Percentiles rank a stretch among this genome's conserved stretches.
These are phyloP conservation scores for Apiospora aurea DNA, from an alignment of 2,329 filamentous ascomycete species.

Conservation along the genomic window DNA sequence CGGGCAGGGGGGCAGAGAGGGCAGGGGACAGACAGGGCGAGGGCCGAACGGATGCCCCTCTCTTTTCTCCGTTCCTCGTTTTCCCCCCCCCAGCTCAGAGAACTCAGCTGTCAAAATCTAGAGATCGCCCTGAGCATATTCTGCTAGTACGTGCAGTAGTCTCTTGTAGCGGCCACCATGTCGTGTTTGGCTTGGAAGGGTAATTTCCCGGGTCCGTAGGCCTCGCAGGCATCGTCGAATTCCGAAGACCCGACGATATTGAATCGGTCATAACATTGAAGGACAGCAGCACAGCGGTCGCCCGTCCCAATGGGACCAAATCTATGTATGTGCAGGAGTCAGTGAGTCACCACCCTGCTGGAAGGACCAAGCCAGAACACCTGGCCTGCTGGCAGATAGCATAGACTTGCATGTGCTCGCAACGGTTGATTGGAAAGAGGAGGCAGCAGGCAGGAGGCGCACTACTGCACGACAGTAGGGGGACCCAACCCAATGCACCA, in stretches of 20 bases:
- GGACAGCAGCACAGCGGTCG: background rate
- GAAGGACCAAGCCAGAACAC: background rate
- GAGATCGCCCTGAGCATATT: conserved; percentile 10
- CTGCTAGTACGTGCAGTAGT: conserved; percentile 16
- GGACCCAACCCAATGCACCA: conserved; percentile 1
- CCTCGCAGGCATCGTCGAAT: background rate
- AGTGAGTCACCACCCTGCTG: background rate
- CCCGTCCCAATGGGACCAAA: background rate
- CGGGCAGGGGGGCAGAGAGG: background rate
- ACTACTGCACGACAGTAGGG: background rate
- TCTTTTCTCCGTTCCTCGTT: conserved; percentile 11
- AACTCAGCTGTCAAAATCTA: conserved; percentile 19
- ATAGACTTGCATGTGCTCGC: background rate
- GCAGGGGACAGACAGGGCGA: too few species aligned
- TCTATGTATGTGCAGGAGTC: background rate
- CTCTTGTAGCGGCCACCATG: background rate
- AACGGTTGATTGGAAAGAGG: background rate
- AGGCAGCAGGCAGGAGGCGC: background rate
- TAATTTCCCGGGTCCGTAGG: background rate
- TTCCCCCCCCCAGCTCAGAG: conserved; percentile 2
- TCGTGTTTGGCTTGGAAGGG: background rate
- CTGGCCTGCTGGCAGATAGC: background rate
- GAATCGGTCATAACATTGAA: background rate
- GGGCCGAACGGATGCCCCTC: background rate
- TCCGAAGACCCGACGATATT: background rate